These are phyloP conservation scores for Bruguiera parviflora DNA, from an alignment of 345 rosid genomes.

Conservation along the genomic window DNA sequence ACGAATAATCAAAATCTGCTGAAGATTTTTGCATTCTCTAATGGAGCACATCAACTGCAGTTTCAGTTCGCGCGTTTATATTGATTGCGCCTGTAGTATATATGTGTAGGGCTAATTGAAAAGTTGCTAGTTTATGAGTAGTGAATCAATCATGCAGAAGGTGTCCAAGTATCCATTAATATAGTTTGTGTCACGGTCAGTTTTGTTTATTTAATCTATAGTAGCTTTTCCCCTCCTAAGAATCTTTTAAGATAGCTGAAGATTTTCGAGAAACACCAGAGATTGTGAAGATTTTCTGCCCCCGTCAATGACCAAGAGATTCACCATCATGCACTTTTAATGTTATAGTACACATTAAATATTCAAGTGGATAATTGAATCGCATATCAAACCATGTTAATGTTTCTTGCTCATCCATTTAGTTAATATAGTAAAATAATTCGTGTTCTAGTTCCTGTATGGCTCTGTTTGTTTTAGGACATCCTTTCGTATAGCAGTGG, in stretches of 20 bases:
- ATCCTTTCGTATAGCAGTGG: neutral
- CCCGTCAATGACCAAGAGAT: conserved; percentile 27
- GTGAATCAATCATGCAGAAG: conserved; percentile 9
- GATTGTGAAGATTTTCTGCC: conserved; percentile 38
- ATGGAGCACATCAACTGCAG: neutral
- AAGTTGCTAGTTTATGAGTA: neutral
- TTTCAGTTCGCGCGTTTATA: neutral
- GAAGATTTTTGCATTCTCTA: neutral
- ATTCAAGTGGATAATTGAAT: conserved; percentile 23
- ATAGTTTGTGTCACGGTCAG: conserved; percentile 3
- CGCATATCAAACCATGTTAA: conserved; percentile 23
- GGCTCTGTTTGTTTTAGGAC: neutral
- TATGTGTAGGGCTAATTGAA: neutral
- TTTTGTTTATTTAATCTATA: conserved; percentile 21
- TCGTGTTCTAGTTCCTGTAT: conserved; percentile 18
- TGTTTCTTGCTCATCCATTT: conserved; percentile 27
- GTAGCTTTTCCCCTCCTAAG: neutral
- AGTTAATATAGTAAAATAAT: conserved; percentile 6
- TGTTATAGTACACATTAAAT: conserved; percentile 11
- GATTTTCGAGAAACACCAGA: neutral
- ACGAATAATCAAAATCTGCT: too few relatives aligned
- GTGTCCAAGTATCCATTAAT: conserved; percentile 2
- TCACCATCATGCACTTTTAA: conserved; percentile 17
- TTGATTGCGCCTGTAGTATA: neutral
- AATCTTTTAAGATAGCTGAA: conserved; percentile 26